phyloP scores from a whole-genome alignment of 2,329 filamentous ascomycete species.

The Colletotrichum brevisporum region DNA sequence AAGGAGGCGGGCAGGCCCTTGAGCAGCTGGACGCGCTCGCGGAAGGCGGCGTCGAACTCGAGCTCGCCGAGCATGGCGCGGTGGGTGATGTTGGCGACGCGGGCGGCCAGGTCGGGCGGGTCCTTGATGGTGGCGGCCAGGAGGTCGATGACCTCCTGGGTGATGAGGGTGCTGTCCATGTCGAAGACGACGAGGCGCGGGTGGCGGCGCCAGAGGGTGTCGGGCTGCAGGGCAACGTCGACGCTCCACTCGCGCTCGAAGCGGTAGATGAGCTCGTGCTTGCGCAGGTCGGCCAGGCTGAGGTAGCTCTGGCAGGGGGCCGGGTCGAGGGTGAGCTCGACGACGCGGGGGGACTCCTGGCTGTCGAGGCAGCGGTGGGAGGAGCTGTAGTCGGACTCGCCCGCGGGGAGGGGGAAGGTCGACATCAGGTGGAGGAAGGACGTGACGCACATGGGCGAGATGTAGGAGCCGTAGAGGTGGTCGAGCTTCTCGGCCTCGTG shows the following conservation, averaged over 20 bases:
- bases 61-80: conserved; percentile 97
- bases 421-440: conserved; percentile 78
- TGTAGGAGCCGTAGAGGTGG: conserved; percentile 75
- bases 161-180: conserved; percentile 98
- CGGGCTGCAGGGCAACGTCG: conserved; percentile 82
- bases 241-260: conserved; percentile 94
- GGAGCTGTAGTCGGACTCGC: conserved; percentile 67
- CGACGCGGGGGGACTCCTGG: conserved; percentile 71
- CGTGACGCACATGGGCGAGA: conserved; percentile 75
- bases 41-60: conserved; percentile 88
- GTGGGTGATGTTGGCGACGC: conserved; percentile 90
- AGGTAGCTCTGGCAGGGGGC: conserved; percentile 74
- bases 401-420: conserved; percentile 69
- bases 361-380: conserved; percentile 77
- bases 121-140: conserved; percentile 84
- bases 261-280: conserved; percentile 84
- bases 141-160: conserved; percentile 97
- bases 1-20: conserved; percentile 84
- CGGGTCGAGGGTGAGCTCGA: conserved; percentile 76
- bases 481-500: conserved; percentile 72
- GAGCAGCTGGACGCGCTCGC: conserved; percentile 84
- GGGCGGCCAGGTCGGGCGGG: conserved; percentile 78
- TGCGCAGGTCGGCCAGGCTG: conserved; percentile 77
- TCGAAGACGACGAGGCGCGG: conserved; percentile 95
- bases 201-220: conserved; percentile 81